phyloP scores from a whole-genome alignment of 2,329 filamentous ascomycete genomes.

The Penicillium janthinellum region DNA sequence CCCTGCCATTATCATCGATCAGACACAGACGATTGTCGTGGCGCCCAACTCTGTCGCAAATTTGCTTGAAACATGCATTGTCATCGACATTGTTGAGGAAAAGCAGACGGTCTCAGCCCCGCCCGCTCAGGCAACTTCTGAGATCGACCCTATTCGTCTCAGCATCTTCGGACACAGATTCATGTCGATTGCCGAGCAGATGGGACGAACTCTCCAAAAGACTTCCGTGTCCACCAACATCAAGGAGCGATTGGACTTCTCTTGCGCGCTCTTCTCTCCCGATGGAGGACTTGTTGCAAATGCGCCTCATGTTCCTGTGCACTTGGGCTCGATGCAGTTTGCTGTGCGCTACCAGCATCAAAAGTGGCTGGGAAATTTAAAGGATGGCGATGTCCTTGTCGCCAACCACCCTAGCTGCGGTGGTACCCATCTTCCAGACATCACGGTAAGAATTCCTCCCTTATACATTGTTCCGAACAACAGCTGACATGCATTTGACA shows the following conservation, averaged over 20 bases:
- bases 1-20: constrained; percentile 77
- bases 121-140: constrained; percentile 22
- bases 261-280: constrained; percentile 77
- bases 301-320: constrained; percentile 77
- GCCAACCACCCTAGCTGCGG: constrained; percentile 84
- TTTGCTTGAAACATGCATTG: constrained; percentile 81
- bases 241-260: constrained; percentile 84
- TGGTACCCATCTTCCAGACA: constrained; percentile 80
- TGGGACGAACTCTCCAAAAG: constrained; percentile 59
- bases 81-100: constrained; percentile 74
- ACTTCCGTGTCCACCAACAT: constrained; percentile 67
- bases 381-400: constrained; percentile 78
- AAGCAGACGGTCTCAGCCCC: constrained; percentile 40
- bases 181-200: constrained; percentile 63
- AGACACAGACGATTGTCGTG: constrained; percentile 82
- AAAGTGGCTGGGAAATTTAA: constrained; percentile 77
- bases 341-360: constrained; percentile 76
- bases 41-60: constrained; percentile 75
- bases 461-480: too few relatives aligned
- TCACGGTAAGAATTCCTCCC: constrained; percentile 59
- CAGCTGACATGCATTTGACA: constrained; percentile 7
- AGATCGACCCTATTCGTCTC: constrained; percentile 55
- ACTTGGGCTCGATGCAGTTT: constrained; percentile 83
- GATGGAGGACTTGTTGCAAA: constrained; percentile 69
- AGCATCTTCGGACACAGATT: constrained; percentile 60